phyloP scores from a whole-genome alignment of 1,284 basidiomycete genomes.

The Cutaneotrichosporon spelunceum region DNA sequence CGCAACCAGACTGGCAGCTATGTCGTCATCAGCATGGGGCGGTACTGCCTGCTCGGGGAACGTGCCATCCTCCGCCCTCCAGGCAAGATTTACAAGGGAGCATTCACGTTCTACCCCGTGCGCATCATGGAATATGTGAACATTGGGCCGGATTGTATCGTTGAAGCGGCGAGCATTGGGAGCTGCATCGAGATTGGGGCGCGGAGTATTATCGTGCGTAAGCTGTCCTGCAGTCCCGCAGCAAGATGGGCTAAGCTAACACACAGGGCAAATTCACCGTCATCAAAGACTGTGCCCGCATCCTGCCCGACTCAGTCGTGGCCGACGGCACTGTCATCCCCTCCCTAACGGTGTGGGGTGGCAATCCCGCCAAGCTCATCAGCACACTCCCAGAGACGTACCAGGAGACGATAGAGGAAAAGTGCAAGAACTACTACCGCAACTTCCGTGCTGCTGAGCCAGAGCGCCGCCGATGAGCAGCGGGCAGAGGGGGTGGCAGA shows the following conservation, averaged over 20 bases:
- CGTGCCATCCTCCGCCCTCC: conserved; percentile 72
- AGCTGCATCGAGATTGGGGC: conserved; percentile 92
- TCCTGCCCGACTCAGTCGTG: conserved; percentile 74
- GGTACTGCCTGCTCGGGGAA: conserved; percentile 89
- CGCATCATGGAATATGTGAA: conserved; percentile 93
- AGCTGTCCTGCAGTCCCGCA: too few species aligned
- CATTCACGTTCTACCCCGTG: conserved; percentile 96
- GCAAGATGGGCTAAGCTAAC: too few species aligned
- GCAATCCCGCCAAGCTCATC: conserved; percentile 80
- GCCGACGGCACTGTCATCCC: conserved; percentile 92
- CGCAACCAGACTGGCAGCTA: conserved; percentile 63
- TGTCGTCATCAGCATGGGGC: conserved; percentile 85
- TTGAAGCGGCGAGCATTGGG: conserved; percentile 93
- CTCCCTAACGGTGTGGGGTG: conserved; percentile 77
- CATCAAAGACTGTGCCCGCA: conserved; percentile 88
- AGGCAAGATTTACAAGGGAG: conserved; percentile 59
- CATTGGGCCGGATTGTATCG: conserved; percentile 78
- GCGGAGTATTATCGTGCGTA: conserved; percentile 83
- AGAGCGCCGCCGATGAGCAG: background rate
- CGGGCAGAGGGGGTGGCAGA: background rate
- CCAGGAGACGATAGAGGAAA: conserved; percentile 72
- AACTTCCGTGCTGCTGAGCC: conserved; percentile 57
- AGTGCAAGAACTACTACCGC: conserved; percentile 72
- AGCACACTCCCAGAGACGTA: conserved; percentile 87
- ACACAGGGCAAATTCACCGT: conserved; percentile 88